These are phyloP conservation scores for Colletotrichum musicola DNA, from an alignment of 2,329 filamentous ascomycete species.

Conservation along the genomic window DNA sequence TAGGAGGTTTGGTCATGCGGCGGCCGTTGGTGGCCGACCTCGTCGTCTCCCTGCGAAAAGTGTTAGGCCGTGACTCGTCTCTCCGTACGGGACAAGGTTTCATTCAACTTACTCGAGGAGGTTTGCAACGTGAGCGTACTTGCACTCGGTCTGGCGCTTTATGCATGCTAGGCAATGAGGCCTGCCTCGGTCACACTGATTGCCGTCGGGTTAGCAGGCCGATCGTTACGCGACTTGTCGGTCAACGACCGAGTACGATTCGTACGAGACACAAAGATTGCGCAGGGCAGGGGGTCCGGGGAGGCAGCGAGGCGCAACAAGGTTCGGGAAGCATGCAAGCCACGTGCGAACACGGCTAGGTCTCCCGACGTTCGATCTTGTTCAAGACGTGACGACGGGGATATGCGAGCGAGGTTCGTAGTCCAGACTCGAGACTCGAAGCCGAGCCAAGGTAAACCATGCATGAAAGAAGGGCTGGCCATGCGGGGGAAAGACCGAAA, in stretches of 20 bases:
- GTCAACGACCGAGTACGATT: not conserved
- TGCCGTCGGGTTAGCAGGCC: not conserved
- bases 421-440: conserved; percentile 1
- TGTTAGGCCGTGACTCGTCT: not conserved
- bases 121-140: conserved; percentile 82
- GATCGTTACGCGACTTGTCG: not conserved
- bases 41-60: conserved; percentile 64
- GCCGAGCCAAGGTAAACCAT: conserved; percentile 10
- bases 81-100: conserved; percentile 6
- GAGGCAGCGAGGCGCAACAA: not conserved
- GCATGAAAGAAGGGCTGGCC: not conserved
- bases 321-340: conserved; percentile 4
- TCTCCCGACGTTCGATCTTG: not conserved
- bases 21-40: conserved; percentile 65
- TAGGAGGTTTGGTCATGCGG: conserved; percentile 69
- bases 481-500: conserved; percentile 4
- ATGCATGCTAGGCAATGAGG: conserved; percentile 78
- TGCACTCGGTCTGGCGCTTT: conserved; percentile 81
- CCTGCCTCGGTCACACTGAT: conserved; percentile 79
- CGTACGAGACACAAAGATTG: not conserved
- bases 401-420: no score
- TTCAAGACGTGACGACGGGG: no score
- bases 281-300: not conserved
- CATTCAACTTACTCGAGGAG: conserved; percentile 74
- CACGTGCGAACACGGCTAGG: not conserved